A percentile compares a stretch with the other conserved stretches of the same genome.
phyloP scores from a whole-genome alignment of 371 early-diverging fungal species.

The Polyrhizophydium stewartii region DNA sequence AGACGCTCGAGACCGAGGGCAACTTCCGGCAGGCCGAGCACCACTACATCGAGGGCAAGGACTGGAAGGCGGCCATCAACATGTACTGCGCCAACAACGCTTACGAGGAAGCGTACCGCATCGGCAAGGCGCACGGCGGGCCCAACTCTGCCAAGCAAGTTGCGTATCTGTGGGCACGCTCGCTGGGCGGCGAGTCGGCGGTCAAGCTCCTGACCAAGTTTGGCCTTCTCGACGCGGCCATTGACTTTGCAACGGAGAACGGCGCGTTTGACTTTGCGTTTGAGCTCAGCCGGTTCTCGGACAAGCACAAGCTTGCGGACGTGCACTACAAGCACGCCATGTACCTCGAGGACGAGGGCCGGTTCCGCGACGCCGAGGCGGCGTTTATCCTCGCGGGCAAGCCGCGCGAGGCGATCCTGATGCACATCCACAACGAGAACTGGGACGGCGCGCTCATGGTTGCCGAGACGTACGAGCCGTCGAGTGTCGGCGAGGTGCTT shows the following conservation, averaged over 20 bases:
- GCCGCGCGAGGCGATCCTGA: slow-evolving; percentile 55
- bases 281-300: slow-evolving; percentile 47
- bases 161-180: slow-evolving; percentile 58
- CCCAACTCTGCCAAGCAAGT: slow-evolving; percentile 51
- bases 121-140: slow-evolving; percentile 51
- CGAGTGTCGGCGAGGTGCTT: slow-evolving; percentile 45
- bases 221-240: slow-evolving; percentile 46
- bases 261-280: slow-evolving; percentile 60
- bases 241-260: slow-evolving; percentile 58
- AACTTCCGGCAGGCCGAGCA: slow-evolving; percentile 50
- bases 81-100: slow-evolving; percentile 54
- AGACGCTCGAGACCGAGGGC: slow-evolving; percentile 51
- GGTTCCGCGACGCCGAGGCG: slow-evolving; percentile 51
- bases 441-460: slow-evolving; percentile 51
- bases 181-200: slow-evolving; percentile 53
- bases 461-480: slow-evolving; percentile 48
- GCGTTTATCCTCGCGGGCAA: slow-evolving; percentile 53
- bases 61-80: slow-evolving; percentile 56
- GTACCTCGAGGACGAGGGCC: slow-evolving; percentile 55
- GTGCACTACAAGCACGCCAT: slow-evolving; percentile 57
- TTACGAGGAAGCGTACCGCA: slow-evolving; percentile 55
- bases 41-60: slow-evolving; percentile 50
- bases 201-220: slow-evolving; percentile 56
- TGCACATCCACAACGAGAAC: slow-evolving; percentile 59
- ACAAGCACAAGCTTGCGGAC: slow-evolving; percentile 48